Base-by-base conservation (phyloP, 2,329 filamentous ascomycete genomes). In the Dactylella cylindrospora region DNA sequence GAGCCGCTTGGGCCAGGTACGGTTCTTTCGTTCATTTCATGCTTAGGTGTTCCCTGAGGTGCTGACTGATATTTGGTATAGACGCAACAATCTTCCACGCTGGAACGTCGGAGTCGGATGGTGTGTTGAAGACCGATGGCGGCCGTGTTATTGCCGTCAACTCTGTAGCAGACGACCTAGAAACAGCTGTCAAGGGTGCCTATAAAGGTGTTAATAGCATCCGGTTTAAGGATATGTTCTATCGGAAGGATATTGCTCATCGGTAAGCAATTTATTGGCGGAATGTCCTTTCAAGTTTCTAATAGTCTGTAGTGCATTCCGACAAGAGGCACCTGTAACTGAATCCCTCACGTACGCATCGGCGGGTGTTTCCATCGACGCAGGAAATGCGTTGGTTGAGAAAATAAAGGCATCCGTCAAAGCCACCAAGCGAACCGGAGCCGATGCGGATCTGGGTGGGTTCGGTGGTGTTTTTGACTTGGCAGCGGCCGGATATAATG, bases 91-190 rank as follows among this genome's bases (percentile, higher is more conserved):
- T 96, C 65, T 98, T 98, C 81, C 93, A 98, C 71, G 93, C 93
- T 3, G 93, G 93, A 22, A 98, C 93, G 2, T 79, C 79, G 31
- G 72, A 88, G 12, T 76, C 80, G 7, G 76, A 76, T 15, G 79
- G 82, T 28, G 77, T 83, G 65, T 77, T 97, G 15, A 79, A 84
- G 70, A 91, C 89, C 0, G 80, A 86, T 0, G 93, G 93, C 39
- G 93, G 93, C 0, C 84, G 93, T 54, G 93, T 98, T 26, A 95
- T 98, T 70, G 90, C 91, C 12, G 84, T 89, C n/a, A 95, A 88
- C 29, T 87, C 90, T 1, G 86, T 84, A 1, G 86, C 83, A 0
- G 78, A 80, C 0, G 86, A 84, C 9, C 80, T 98, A 1, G 82
- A 88, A 69, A 84, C 86, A 46, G 93, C 93, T 0, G 88, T 97